Evolutionary conservation across 2,329 filamentous ascomycete genomes (phyloP).

Genomic region (Sclerotiophoma versabilis): DNA sequence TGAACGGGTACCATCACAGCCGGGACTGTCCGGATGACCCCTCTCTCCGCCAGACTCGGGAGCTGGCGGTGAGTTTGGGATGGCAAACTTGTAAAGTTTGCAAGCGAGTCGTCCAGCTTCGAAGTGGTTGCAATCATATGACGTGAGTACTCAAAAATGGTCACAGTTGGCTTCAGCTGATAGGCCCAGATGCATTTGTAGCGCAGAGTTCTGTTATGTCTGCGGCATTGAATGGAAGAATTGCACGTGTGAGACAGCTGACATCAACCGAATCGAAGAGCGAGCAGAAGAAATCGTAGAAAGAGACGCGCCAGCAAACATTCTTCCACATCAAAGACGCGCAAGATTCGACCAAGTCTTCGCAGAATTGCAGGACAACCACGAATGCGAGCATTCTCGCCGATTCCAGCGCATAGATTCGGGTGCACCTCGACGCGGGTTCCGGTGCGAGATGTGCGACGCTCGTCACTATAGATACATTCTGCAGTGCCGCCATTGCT

Average conservation of each 20-base stretch:
- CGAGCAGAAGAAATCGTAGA: constrained; percentile 38
- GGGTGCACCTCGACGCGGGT: constrained; percentile 12
- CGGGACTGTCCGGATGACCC: constrained; percentile 27
- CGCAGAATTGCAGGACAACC: constrained; percentile 22
- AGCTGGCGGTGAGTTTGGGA: constrained; percentile 15
- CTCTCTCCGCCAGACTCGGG: constrained; percentile 14
- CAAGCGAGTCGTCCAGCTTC: constrained; percentile 15
- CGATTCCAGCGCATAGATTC: constrained; percentile 24
- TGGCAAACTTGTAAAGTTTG: constrained; percentile 27
- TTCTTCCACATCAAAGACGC: constrained; percentile 21
- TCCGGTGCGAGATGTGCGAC: constrained; percentile 37
- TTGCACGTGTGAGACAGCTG: constrained; percentile 12
- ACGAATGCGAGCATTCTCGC: constrained; percentile 35
- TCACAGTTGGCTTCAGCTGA: neutral
- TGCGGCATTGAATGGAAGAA: neutral
- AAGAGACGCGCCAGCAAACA: constrained; percentile 14
- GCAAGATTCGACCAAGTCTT: constrained; percentile 19
- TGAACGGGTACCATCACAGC: constrained; percentile 18
- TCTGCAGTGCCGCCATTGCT: constrained; percentile 32
- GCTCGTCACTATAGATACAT: constrained; percentile 29
- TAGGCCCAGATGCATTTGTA: neutral
- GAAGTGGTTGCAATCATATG: constrained; percentile 31
- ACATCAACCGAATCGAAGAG: constrained; percentile 19
- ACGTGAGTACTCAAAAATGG: constrained; percentile 29
- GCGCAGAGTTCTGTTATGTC: neutral